These are phyloP conservation scores for Lactarius sanguifluus DNA, from an alignment of 768 basidiomycete genomes.

Conservation along the genomic window DNA sequence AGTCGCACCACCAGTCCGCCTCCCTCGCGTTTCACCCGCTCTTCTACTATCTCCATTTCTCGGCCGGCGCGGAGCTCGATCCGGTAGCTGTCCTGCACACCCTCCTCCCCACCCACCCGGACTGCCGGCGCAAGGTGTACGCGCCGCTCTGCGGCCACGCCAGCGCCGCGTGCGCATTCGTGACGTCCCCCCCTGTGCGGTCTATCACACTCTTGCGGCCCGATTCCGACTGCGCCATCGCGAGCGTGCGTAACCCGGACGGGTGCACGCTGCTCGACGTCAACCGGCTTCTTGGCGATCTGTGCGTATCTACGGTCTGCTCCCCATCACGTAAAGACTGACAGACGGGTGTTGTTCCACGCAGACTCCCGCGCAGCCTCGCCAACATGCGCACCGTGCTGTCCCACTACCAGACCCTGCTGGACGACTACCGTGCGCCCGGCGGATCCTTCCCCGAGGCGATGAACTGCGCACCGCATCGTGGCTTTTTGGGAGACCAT, in stretches of 20 bases:
- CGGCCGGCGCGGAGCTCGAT: constrained; percentile 23
- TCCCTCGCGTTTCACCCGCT: constrained; percentile 30
- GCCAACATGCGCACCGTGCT: constrained; percentile 27
- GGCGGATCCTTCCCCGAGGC: constrained; percentile 17
- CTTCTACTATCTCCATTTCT: constrained; percentile 29
- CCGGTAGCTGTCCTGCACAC: constrained; percentile 23
- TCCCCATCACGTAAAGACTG: neutral
- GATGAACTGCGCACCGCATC: constrained; percentile 17
- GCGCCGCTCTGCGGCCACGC: constrained; percentile 28
- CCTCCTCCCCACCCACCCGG: constrained; percentile 27
- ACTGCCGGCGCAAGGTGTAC: constrained; percentile 27
- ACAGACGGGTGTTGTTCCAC: neutral
- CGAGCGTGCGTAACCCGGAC: constrained; percentile 29
- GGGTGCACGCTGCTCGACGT: constrained; percentile 30
- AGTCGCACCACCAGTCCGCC: constrained; percentile 13
- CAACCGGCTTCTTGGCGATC: constrained; percentile 29
- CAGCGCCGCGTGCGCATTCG: constrained; percentile 26
- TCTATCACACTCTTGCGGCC: constrained; percentile 25
- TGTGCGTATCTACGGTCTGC: constrained; percentile 17
- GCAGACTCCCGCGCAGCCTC: constrained; percentile 26
- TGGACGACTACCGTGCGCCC: constrained; percentile 22
- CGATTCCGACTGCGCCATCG: constrained; percentile 19
- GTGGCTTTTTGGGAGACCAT: constrained; percentile 29
- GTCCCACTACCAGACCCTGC: constrained; percentile 28
- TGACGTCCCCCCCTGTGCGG: constrained; percentile 27